Conservation (phyloP, 345 rosid genomes). For the Eutrema japonicum region DNA sequence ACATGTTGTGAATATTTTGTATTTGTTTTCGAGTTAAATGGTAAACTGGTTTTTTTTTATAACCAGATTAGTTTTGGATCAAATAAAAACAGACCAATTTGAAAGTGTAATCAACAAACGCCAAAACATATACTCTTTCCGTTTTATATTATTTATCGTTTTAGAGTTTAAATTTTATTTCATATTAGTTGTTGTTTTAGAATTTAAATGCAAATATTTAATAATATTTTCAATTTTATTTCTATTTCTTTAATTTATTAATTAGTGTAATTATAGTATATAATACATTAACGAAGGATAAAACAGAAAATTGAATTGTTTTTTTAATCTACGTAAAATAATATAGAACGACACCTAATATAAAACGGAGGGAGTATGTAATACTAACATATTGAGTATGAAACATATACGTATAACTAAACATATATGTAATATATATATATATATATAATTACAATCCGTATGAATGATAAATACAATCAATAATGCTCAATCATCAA, state of each 20-base stretch:
- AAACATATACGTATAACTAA: too few species aligned
- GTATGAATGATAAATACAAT: background rate
- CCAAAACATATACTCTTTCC: background rate
- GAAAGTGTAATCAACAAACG: background rate
- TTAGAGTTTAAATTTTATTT: too few species aligned
- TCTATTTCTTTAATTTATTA: too few species aligned
- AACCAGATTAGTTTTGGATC: background rate
- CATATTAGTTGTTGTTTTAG: too few species aligned
- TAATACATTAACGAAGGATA: too few species aligned
- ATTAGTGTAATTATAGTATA: too few species aligned
- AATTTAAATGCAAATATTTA: too few species aligned
- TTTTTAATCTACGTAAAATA: too few species aligned
- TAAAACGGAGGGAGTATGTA: background rate
- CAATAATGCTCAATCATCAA: slow-evolving; percentile 15
- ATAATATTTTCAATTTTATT: too few species aligned
- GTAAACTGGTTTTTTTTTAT: background rate
- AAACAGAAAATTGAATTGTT: too few species aligned
- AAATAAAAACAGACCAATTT: background rate
- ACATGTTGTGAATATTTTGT: background rate
- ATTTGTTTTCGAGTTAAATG: background rate
- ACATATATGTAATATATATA: background rate
- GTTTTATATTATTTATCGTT: too few species aligned
- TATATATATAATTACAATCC: background rate
- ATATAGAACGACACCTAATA: too few species aligned
- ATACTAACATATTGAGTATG: background rate